Evolutionary conservation across 371 early-diverging fungal genomes (phyloP), one percentile per base, ranked within the genome.

Genomic region (Syncephalastrum contaminatum): DNA sequence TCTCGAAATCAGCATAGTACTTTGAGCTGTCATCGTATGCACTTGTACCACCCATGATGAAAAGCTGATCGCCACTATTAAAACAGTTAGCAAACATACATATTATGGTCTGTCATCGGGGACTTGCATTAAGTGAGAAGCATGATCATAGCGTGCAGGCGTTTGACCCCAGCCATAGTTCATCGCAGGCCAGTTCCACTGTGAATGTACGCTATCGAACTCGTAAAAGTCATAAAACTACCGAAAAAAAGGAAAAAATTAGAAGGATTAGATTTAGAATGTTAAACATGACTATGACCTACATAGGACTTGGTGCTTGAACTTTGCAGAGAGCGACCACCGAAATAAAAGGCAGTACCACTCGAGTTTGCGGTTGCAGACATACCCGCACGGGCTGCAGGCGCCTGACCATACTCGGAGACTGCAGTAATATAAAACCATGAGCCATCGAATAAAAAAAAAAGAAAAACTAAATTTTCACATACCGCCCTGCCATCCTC

Each of bases 161-260:
- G 58, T 41, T 24, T 54, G 44, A 4, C 63, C 63, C 50, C 63
- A 53, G 18, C 41, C 51, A 27, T 63, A 54, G 6, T 25, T 44
- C 7, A 63, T 52, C 13, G 16, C 10, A 19, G 63, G 63, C 63
- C 63, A 63, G 18, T 42, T 48, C 54, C 58, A 63, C 18, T 53
- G 24, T 27, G 46, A 43, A 2, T 44, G 25, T 14, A 16, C 49
- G 6, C 46, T 54, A 51, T 63, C 58, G 18, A 63, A 63, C 10
- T 40, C 46, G 20, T 58, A 63, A 36, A 63, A 63, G 4, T 63
- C 58, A 15, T 58, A 54, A 16, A 43, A 63, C 63, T 63, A 54
- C 21, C 27, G 43, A 4, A 40, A 51, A 51, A 5, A 36, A 42
- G 43, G 6, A 40, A 51, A 51, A 5, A 36, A 7, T 43, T 2